Conservation (phyloP, 345 rosid genomes). For the Ricinus communis region DNA sequence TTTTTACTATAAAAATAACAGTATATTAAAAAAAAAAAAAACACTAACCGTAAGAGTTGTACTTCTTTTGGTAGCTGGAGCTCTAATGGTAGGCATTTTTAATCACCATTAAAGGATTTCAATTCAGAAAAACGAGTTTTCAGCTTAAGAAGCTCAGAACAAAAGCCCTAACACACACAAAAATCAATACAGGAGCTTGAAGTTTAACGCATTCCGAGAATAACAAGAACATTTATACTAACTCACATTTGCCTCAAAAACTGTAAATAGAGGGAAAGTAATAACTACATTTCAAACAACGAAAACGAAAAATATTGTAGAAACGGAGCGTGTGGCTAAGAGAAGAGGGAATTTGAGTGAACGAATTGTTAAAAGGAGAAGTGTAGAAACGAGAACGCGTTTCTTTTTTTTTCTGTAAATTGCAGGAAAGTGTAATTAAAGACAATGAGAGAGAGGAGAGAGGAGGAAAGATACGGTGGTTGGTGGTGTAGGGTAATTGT, state of each 20-base stretch:
- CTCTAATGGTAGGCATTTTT: conserved; percentile 66
- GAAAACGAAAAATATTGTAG: not conserved
- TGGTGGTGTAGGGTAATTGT: not conserved
- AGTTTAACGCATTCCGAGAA: not conserved
- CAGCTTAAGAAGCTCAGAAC: too few relatives aligned
- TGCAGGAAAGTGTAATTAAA: not conserved
- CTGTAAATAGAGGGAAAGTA: not conserved
- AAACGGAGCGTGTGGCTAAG: not conserved
- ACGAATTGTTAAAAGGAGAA: too few relatives aligned
- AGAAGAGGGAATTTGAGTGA: too few relatives aligned
- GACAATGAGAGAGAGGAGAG: not conserved
- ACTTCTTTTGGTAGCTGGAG: conserved; percentile 58
- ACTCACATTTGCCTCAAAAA: not conserved
- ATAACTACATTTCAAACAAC: too few relatives aligned
- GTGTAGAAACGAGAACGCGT: not conserved
- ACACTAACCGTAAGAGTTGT: conserved; percentile 64
- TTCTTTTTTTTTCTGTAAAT: not conserved
- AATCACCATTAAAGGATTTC: conserved; percentile 11
- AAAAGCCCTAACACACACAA: not conserved
- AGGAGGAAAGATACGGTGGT: conserved; percentile 10
- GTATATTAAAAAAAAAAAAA: not conserved
- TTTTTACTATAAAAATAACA: not conserved
- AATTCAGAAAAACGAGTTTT: too few relatives aligned
- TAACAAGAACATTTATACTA: not conserved
- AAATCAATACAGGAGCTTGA: not conserved